Conservation (phyloP, 2,329 filamentous ascomycete species). For the Thielaviopsis populi region DNA sequence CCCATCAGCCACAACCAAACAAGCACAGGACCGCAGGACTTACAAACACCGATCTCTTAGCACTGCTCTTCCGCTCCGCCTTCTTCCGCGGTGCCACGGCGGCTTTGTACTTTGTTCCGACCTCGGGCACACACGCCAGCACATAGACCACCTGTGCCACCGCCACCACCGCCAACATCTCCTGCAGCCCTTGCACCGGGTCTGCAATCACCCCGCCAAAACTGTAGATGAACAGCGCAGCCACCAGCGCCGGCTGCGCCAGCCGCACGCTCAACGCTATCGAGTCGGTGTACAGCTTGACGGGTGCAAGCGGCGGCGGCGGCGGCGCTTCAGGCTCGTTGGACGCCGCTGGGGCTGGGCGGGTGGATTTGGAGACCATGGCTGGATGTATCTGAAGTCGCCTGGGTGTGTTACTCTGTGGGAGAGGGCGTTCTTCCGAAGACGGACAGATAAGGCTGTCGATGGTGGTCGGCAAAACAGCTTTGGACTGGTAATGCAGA, state of each 20-base stretch:
- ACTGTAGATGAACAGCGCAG: slow-evolving; percentile 42
- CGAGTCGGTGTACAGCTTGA: background rate
- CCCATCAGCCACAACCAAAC: background rate
- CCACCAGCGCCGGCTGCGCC: slow-evolving; percentile 50
- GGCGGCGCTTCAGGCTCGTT: background rate
- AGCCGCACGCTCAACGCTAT: background rate
- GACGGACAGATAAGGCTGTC: background rate
- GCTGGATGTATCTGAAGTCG: background rate
- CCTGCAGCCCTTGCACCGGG: slow-evolving; percentile 48
- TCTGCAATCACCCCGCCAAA: slow-evolving; percentile 55
- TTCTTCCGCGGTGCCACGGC: slow-evolving; percentile 32
- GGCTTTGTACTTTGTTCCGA: slow-evolving; percentile 30
- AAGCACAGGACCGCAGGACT: slow-evolving; percentile 19
- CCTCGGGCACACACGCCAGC: slow-evolving; percentile 47
- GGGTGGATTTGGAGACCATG: background rate
- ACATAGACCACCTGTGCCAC: slow-evolving; percentile 50
- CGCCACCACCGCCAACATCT: slow-evolving; percentile 45
- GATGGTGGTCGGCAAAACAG: background rate
- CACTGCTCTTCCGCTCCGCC: slow-evolving; percentile 40
- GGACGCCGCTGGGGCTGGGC: background rate
- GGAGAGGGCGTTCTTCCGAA: too few species aligned
- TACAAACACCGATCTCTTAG: slow-evolving; percentile 34
- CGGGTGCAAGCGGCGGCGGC: slow-evolving; percentile 8
- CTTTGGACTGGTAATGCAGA: background rate
- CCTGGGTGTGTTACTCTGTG: background rate